These are phyloP conservation scores for Clitopilus passeckerianus DNA, from an alignment of 768 basidiomycete species.

Conservation along the genomic window DNA sequence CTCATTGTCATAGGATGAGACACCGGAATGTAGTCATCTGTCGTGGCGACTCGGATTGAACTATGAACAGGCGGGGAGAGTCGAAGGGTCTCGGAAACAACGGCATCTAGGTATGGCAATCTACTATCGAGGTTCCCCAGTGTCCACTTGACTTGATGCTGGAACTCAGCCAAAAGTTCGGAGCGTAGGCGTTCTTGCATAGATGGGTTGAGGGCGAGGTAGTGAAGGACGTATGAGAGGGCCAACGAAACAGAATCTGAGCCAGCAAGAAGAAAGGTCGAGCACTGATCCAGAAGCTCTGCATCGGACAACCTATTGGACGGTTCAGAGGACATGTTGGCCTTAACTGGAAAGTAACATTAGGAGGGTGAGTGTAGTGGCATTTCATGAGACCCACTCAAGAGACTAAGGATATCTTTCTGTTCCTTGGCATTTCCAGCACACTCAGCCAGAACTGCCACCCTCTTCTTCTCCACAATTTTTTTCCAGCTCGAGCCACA, in stretches of 20 bases:
- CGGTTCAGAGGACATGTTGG: conserved; percentile 45
- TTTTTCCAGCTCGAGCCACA: conserved; percentile 36
- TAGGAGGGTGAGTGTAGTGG: too few relatives aligned
- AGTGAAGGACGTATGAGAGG: conserved; percentile 53
- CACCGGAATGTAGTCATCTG: conserved; percentile 50
- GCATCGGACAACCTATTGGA: conserved; percentile 49
- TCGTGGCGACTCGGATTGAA: conserved; percentile 51
- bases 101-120: conserved; percentile 49
- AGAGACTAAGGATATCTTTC: conserved; percentile 44
- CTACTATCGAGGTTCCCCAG: conserved; percentile 12
- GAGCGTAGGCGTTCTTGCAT: conserved; percentile 52
- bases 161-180: conserved; percentile 29
- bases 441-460: conserved; percentile 27
- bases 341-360: conserved; percentile 43
- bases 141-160: not conserved
- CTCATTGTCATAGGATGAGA: conserved; percentile 36
- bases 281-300: conserved; percentile 59
- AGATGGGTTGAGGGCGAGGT: conserved; percentile 47
- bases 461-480: conserved; percentile 39
- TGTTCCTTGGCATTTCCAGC: conserved; percentile 23
- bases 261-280: conserved; percentile 62
- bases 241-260: conserved; percentile 56
- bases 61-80: conserved; percentile 52
- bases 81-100: conserved; percentile 53
- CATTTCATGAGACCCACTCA: conserved; percentile 30